Evolutionary conservation across 148 eudicot genomes (phyloP).

Genomic region (Vaccinium macrocarpon): DNA sequence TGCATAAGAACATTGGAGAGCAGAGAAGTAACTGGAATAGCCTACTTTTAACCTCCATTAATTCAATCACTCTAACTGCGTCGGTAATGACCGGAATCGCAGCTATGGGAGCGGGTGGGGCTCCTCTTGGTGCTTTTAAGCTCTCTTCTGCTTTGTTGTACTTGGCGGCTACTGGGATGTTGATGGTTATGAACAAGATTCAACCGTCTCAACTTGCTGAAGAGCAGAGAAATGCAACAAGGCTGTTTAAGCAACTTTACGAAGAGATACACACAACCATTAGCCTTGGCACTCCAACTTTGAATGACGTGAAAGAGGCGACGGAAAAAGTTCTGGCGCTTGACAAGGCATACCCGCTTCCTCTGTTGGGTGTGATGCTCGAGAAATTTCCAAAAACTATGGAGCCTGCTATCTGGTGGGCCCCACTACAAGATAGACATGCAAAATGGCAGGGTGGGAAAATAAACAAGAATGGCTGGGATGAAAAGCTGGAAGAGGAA

Average conservation of each 20-base stretch:
- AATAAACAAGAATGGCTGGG: constrained; percentile 48
- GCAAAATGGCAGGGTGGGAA: neutral
- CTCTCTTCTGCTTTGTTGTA: constrained; percentile 43
- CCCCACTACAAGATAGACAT: constrained; percentile 4
- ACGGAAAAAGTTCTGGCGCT: constrained; percentile 51
- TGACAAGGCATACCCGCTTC: constrained; percentile 67
- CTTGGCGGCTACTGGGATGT: constrained; percentile 45
- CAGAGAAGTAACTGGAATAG: constrained; percentile 63
- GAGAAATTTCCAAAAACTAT: constrained; percentile 52
- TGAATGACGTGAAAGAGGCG: constrained; percentile 34
- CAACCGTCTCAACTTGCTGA: constrained; percentile 76
- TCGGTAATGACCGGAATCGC: constrained; percentile 52
- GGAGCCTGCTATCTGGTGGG: constrained; percentile 64
- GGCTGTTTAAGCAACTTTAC: constrained; percentile 44
- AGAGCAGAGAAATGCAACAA: constrained; percentile 61
- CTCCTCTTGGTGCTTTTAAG: constrained; percentile 27
- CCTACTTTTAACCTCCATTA: constrained; percentile 54
- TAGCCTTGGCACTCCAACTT: constrained; percentile 11
- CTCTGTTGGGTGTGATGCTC: constrained; percentile 59
- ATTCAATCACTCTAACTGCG: constrained; percentile 59
- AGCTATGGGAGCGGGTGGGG: constrained; percentile 4
- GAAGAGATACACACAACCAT: constrained; percentile 29
- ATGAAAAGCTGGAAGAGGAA: constrained; percentile 43
- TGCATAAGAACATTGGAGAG: constrained; percentile 36
- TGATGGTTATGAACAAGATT: constrained; percentile 50